phyloP scores from a whole-genome alignment of 1,139 yeast species.

The Yamadazyma diddensiae region DNA sequence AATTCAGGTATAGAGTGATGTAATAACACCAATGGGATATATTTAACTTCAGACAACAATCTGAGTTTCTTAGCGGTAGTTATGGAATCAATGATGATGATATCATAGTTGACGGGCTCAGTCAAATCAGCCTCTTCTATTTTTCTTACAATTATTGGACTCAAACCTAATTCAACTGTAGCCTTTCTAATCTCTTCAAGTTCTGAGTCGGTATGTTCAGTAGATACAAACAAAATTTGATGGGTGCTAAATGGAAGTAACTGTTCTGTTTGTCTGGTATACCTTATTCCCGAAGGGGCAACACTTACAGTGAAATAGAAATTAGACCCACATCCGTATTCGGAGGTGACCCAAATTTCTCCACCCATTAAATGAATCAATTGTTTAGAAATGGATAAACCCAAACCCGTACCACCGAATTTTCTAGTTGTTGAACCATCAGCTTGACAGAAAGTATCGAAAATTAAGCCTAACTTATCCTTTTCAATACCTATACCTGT shows the following conservation, averaged over 20 bases:
- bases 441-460: conserved; percentile 88
- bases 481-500: conserved; percentile 87
- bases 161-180: conserved; percentile 43
- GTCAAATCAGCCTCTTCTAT: conserved; percentile 48
- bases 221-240: conserved; percentile 65
- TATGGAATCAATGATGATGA: conserved; percentile 76
- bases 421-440: conserved; percentile 90
- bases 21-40: conserved; percentile 73
- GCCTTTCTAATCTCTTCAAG: conserved; percentile 43
- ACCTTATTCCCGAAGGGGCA: conserved; percentile 65
- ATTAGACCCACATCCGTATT: conserved; percentile 78
- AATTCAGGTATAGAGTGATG: conserved; percentile 78
- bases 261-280: conserved; percentile 65
- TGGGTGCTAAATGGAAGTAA: conserved; percentile 72
- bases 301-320: conserved; percentile 79
- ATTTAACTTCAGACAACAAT: conserved; percentile 68
- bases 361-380: conserved; percentile 89
- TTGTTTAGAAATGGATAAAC: conserved; percentile 82
- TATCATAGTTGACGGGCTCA: conserved; percentile 67
- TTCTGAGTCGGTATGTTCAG: conserved; percentile 55
- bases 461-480: conserved; percentile 78
- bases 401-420: conserved; percentile 89
- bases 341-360: conserved; percentile 83
- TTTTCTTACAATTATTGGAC: conserved; percentile 49
- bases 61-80: conserved; percentile 72